Conservation (phyloP, 2,329 filamentous ascomycete species). For the Myrmaecium sp. region DNA sequence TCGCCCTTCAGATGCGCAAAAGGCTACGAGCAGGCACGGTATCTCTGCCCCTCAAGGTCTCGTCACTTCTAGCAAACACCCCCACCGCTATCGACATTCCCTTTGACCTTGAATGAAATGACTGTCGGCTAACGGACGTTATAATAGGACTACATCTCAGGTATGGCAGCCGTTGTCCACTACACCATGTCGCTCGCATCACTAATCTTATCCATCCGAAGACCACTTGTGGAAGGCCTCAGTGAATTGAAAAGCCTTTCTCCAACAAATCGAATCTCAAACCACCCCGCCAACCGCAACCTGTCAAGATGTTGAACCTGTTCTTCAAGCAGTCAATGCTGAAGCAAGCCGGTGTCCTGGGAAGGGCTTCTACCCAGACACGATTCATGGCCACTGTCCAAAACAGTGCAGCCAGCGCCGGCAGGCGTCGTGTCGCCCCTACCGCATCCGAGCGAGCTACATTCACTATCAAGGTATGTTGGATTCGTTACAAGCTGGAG, state of each 20-base stretch:
- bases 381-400: constrained; percentile 49
- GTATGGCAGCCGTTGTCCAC: constrained; percentile 20
- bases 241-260: constrained; percentile 34
- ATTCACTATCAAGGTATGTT: constrained; percentile 73
- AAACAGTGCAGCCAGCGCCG: constrained; percentile 49
- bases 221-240: constrained; percentile 55
- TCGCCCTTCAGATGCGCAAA: background rate
- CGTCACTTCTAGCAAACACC: constrained; percentile 1
- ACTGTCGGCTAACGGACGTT: constrained; percentile 6
- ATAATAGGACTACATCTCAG: constrained; percentile 46
- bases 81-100: background rate
- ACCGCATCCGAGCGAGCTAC: constrained; percentile 66
- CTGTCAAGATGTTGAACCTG: constrained; percentile 38
- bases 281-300: constrained; percentile 11
- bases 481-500: constrained; percentile 1
- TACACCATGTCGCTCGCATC: constrained; percentile 4
- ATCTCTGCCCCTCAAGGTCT: constrained; percentile 2
- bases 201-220: constrained; percentile 14
- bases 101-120: constrained; percentile 3
- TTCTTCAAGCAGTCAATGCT: constrained; percentile 34
- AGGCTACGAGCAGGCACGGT: background rate
- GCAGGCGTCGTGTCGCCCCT: constrained; percentile 43
- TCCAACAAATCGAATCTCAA: constrained; percentile 7
- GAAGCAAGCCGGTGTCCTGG: constrained; percentile 24
- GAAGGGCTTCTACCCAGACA: constrained; percentile 25